These are phyloP conservation scores for Eucalyptus leucophloia DNA, from an alignment of 345 rosid genomes.

Conservation along the genomic window DNA sequence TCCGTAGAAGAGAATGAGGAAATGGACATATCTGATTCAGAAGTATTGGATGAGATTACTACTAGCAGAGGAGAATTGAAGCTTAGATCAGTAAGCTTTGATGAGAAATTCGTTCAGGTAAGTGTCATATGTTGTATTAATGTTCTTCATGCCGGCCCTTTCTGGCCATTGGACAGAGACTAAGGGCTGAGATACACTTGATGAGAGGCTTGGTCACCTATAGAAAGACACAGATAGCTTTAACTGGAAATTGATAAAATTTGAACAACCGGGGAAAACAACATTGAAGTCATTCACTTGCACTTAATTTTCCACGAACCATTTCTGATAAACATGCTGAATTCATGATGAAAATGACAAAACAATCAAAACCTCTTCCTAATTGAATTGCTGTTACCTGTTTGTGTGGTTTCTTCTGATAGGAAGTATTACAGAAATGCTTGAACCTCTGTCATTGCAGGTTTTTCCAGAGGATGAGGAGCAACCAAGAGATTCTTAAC, in stretches of 20 bases:
- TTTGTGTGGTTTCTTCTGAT: neutral
- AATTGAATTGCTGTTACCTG: neutral
- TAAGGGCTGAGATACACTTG: neutral
- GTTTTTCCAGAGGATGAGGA: neutral
- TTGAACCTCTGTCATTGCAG: neutral
- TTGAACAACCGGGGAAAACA: neutral
- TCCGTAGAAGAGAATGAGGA: neutral
- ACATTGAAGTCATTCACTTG: neutral
- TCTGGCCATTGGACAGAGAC: neutral
- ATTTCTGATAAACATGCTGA: neutral
- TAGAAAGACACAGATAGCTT: neutral
- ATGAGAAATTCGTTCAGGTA: neutral
- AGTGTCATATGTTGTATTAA: neutral
- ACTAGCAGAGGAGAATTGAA: conserved; percentile 20
- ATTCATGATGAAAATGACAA: neutral
- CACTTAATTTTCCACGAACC: neutral
- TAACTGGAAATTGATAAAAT: neutral
- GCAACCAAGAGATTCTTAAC: neutral
- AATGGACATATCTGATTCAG: neutral
- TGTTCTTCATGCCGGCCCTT: neutral
- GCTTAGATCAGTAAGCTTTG: conserved; percentile 4
- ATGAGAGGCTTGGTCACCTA: neutral
- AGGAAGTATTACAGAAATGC: neutral
- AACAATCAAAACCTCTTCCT: neutral
- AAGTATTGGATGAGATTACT: conserved; percentile 11